A percentile compares a stretch with the other conserved stretches of the same genome.
Evolutionary conservation across 2,329 filamentous ascomycete species (phyloP).

Genomic region (Davidsoniella neocaledoniae): DNA sequence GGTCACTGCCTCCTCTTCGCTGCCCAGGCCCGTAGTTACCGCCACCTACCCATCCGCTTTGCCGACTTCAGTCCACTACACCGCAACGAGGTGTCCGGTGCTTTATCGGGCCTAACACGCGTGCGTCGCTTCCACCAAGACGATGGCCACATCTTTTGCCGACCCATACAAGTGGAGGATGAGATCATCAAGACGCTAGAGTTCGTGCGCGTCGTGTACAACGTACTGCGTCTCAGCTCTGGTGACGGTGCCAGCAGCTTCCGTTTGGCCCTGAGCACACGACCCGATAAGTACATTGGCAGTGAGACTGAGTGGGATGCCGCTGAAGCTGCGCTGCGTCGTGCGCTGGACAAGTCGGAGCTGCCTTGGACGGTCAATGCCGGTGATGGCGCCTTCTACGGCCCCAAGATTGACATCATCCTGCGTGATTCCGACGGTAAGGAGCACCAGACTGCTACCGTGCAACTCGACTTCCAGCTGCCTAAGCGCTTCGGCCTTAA

Average conservation of each 20-base stretch:
- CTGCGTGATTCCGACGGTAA: slow-evolving; percentile 66
- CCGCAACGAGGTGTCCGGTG: slow-evolving; percentile 69
- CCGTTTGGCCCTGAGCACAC: slow-evolving; percentile 60
- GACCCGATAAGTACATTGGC: slow-evolving; percentile 68
- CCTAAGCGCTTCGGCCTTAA: slow-evolving; percentile 65
- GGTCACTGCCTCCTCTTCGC: slow-evolving; percentile 76
- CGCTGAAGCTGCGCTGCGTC: slow-evolving; percentile 25
- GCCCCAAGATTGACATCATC: slow-evolving; percentile 81
- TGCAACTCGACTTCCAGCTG: slow-evolving; percentile 81
- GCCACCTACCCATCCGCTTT: slow-evolving; percentile 66
- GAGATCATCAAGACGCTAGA: slow-evolving; percentile 60
- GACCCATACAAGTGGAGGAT: slow-evolving; percentile 53
- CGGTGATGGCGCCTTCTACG: slow-evolving; percentile 80
- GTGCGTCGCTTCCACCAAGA: slow-evolving; percentile 82
- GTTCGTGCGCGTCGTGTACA: slow-evolving; percentile 58
- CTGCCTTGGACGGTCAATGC: slow-evolving; percentile 58
- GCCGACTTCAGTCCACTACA: slow-evolving; percentile 81
- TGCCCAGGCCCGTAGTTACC: slow-evolving; percentile 55
- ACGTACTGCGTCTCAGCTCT: slow-evolving; percentile 46
- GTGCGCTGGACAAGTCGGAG: slow-evolving; percentile 45
- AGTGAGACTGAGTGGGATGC: slow-evolving; percentile 43
- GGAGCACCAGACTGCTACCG: slow-evolving; percentile 75
- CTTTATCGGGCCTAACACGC: slow-evolving; percentile 64
- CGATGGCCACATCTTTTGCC: slow-evolving; percentile 81
- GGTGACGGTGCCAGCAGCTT: slow-evolving; percentile 27